Conservation (phyloP, 1,284 basidiomycete genomes). For the Anthracocystis panici-leucophaei region DNA sequence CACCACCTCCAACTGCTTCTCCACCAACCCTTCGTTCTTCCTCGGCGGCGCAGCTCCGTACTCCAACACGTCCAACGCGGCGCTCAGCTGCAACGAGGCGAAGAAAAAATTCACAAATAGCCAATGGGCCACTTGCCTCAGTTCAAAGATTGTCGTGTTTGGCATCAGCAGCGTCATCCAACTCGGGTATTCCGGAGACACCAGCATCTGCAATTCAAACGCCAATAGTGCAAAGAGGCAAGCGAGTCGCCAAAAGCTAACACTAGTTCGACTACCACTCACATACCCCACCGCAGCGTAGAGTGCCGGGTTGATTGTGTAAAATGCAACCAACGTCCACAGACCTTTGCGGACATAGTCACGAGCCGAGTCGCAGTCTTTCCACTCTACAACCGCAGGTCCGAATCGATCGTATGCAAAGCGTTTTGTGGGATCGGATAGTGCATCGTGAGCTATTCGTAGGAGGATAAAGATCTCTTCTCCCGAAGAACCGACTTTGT, state of each 20-base stretch:
- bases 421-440: slow-evolving; percentile 81
- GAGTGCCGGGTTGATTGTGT: slow-evolving; percentile 76
- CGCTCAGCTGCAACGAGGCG: slow-evolving; percentile 77
- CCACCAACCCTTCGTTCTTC: not conserved
- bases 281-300: slow-evolving; percentile 78
- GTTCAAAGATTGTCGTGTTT: slow-evolving; percentile 77
- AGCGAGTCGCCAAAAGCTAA: slow-evolving; percentile 70
- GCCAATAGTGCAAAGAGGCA: slow-evolving; percentile 47
- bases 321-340: slow-evolving; percentile 77
- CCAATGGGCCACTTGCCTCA: slow-evolving; percentile 81
- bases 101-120: slow-evolving; percentile 79
- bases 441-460: slow-evolving; percentile 81
- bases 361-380: slow-evolving; percentile 75
- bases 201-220: slow-evolving; percentile 63
- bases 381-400: slow-evolving; percentile 78
- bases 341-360: slow-evolving; percentile 82
- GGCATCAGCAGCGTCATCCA: slow-evolving; percentile 76
- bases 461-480: slow-evolving; percentile 79
- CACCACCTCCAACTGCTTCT: slow-evolving; percentile 20
- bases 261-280: slow-evolving; percentile 72
- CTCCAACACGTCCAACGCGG: slow-evolving; percentile 70
- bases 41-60: slow-evolving; percentile 21
- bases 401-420: slow-evolving; percentile 91
- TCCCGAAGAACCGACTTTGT: slow-evolving; percentile 78
- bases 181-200: slow-evolving; percentile 50